A percentile compares a stretch with the other conserved stretches of the same genome.
Evolutionary conservation across 2,329 filamentous ascomycete genomes (phyloP).

Genomic region (Cadophora gregata): DNA sequence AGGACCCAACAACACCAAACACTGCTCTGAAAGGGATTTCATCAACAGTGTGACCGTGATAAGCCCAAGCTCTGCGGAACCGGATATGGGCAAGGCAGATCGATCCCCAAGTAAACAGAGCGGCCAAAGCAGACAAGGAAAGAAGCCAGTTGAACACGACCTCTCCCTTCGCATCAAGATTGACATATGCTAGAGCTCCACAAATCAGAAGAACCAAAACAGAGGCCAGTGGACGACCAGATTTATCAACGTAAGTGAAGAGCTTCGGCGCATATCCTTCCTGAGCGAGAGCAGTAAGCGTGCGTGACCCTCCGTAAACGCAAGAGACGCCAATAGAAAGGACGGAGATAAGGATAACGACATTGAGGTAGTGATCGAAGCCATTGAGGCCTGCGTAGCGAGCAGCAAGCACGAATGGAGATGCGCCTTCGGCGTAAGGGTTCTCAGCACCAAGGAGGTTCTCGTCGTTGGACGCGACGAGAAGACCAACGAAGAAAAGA

Average conservation of each 20-base stretch:
- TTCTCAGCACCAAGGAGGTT: slow-evolving; percentile 20
- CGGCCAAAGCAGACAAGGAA: slow-evolving; percentile 72
- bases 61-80: slow-evolving; percentile 65
- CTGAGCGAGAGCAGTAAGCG: slow-evolving; percentile 21
- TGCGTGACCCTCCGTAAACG: slow-evolving; percentile 22
- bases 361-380: slow-evolving; percentile 22
- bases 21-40: slow-evolving; percentile 52
- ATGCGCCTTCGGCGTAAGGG: slow-evolving; percentile 20
- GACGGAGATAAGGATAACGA: slow-evolving; percentile 20
- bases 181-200: slow-evolving; percentile 20
- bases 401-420: slow-evolving; percentile 19
- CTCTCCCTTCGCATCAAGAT: slow-evolving; percentile 12
- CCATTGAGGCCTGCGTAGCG: slow-evolving; percentile 19
- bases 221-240: slow-evolving; percentile 20
- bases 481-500: slow-evolving; percentile 53
- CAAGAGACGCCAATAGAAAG: slow-evolving; percentile 23
- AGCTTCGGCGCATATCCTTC: slow-evolving; percentile 73
- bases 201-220: slow-evolving; percentile 9
- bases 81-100: slow-evolving; percentile 69
- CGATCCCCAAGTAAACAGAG: slow-evolving; percentile 76
- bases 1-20: slow-evolving; percentile 69
- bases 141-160: slow-evolving; percentile 64
- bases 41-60: slow-evolving; percentile 58
- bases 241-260: slow-evolving; percentile 23
- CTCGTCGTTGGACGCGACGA: slow-evolving; percentile 18